These are phyloP conservation scores for Falciphora oryzae DNA, from an alignment of 2,329 filamentous ascomycete species.

Conservation along the genomic window DNA sequence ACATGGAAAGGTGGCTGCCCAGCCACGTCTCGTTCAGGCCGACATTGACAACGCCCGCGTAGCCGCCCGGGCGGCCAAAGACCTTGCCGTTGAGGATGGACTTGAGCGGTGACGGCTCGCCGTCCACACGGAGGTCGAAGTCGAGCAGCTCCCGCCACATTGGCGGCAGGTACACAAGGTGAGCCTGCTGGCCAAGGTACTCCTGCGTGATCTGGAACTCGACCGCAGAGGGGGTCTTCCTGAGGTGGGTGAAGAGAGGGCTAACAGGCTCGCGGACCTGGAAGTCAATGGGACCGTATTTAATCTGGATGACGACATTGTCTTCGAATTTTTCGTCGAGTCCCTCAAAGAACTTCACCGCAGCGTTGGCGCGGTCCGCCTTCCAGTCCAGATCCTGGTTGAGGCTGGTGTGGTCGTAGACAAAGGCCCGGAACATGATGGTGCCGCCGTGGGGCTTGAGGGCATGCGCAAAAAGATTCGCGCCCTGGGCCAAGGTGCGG, in stretches of 20 bases:
- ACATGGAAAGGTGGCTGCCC: slow-evolving; percentile 64
- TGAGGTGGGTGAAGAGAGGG: slow-evolving; percentile 53
- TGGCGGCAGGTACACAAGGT: slow-evolving; percentile 62
- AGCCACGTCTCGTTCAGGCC: slow-evolving; percentile 63
- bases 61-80: slow-evolving; percentile 48
- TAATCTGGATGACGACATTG: slow-evolving; percentile 68
- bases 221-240: slow-evolving; percentile 43
- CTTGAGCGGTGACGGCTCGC: slow-evolving; percentile 26
- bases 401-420: slow-evolving; percentile 52
- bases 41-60: slow-evolving; percentile 61
- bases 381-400: slow-evolving; percentile 35
- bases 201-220: slow-evolving; percentile 65
- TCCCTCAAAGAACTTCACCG: slow-evolving; percentile 59
- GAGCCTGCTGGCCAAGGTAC: slow-evolving; percentile 65
- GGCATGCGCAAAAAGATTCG: slow-evolving; percentile 60
- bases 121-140: slow-evolving; percentile 59
- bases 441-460: slow-evolving; percentile 50
- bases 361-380: slow-evolving; percentile 63
- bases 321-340: slow-evolving; percentile 62
- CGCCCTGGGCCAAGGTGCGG: slow-evolving; percentile 61
- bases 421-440: slow-evolving; percentile 67
- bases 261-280: slow-evolving; percentile 63
- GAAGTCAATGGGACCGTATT: slow-evolving; percentile 70
- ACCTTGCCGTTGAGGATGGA: slow-evolving; percentile 56
- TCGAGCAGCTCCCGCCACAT: slow-evolving; percentile 64